phyloP scores from a whole-genome alignment of 805 yeast species.

The Starmerella davenportii region DNA sequence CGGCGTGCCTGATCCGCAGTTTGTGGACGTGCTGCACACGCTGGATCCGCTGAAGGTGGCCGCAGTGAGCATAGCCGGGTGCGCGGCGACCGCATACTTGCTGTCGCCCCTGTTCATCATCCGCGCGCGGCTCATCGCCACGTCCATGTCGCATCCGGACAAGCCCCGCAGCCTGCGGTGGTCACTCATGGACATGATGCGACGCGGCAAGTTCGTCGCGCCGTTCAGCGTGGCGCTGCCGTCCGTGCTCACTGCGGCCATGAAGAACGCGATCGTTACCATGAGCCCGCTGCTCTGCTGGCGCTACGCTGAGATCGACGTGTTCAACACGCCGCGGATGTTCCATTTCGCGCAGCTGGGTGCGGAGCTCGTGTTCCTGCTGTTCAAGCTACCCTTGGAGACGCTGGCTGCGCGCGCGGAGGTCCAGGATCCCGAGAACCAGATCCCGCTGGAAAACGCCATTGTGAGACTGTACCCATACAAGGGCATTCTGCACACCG shows the following conservation, averaged over 20 bases:
- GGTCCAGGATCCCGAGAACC: constrained; percentile 33
- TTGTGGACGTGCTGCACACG: constrained; percentile 60
- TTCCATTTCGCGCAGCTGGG: constrained; percentile 42
- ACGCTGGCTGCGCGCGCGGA: constrained; percentile 74
- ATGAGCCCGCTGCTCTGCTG: constrained; percentile 49
- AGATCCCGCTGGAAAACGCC: constrained; percentile 10
- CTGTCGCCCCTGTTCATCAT: constrained; percentile 70
- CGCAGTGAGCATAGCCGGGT: constrained; percentile 48
- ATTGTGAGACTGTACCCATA: constrained; percentile 44
- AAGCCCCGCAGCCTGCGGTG: constrained; percentile 52
- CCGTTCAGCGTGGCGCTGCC: constrained; percentile 51
- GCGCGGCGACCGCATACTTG: constrained; percentile 51
- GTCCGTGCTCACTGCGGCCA: constrained; percentile 38
- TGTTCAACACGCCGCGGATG: constrained; percentile 40
- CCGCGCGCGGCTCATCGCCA: constrained; percentile 56
- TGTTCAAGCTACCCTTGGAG: constrained; percentile 70
- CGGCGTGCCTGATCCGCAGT: constrained; percentile 74
- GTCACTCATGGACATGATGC: constrained; percentile 32
- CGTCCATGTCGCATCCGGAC: constrained; percentile 32
- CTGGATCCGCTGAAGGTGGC: constrained; percentile 58
- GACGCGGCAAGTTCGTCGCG: constrained; percentile 28
- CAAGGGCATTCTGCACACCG: constrained; percentile 35
- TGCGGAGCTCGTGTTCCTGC: constrained; percentile 49
- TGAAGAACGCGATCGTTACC: constrained; percentile 41
- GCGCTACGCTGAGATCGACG: constrained; percentile 46